Base-by-base conservation (phyloP, 805 yeast genomes). In the Saccharomycopsis olivae region DNA sequence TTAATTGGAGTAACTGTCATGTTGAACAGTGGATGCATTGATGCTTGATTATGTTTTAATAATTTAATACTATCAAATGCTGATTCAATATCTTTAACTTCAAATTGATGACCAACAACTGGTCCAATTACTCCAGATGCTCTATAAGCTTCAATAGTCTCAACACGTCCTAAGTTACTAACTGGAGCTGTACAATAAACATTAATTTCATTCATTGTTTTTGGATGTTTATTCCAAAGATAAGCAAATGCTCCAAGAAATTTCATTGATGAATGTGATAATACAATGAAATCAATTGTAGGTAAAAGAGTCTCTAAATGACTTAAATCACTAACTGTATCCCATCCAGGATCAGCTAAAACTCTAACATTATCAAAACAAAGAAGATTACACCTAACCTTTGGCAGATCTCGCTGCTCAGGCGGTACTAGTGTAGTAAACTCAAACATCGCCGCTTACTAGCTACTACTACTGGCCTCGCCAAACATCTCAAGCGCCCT, bases 151-250 rank as follows among this genome's bases (percentile, higher is more conserved):
- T 92, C 98, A n/a, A 84, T 73, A 0, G 94, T 80, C 4, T 94
- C 67, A 14, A 85, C 74, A 49, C 94, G 69, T 0, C 96, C 97
- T 52, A 92, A 62, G 52, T 85, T 88, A 10, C 79, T 68, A 1
- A 88, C 82, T 0, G 99, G 97, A n/a, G 86, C 59, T 0, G 98
- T 89, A 0, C 96, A 75, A 55, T 82, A 92, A 0, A 81, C 80
- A 2, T 87, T 86, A 18, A 88, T 71, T 15, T 25, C 8, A 11
- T 29, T 29, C 33, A 41, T 28, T 11, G 35, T 20, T 10, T 30
- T 20, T 11, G 43, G 37, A 16, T 29, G 21, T 27, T 73, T 64
- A 2, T 78, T 63, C 48, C 84, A 73, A 19, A 92, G 56, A 30
- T 76, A 61, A 0, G 81, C 75, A 54, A 72, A 86, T 0, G 95